Evolutionary conservation across 306 rosid genomes (phyloP).

Genomic region (Cajanus cajan): DNA sequence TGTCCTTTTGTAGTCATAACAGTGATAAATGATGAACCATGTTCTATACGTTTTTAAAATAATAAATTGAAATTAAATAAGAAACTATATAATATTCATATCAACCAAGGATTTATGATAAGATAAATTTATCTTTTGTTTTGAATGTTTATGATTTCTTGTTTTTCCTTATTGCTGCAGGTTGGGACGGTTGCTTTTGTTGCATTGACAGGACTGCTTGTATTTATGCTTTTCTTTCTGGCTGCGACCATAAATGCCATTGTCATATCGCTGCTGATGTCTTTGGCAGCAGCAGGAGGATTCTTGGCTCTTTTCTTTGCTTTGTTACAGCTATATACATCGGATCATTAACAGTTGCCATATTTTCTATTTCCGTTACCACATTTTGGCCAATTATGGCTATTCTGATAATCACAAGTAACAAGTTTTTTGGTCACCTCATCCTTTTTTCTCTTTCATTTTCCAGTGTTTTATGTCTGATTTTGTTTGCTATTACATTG

Average conservation of each 20-base stretch:
- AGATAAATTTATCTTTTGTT: neutral
- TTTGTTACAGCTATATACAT: slow-evolving; percentile 64
- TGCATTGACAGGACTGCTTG: slow-evolving; percentile 74
- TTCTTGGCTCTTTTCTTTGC: slow-evolving; percentile 91
- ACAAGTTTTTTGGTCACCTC: slow-evolving; percentile 10
- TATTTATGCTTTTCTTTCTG: slow-evolving; percentile 81
- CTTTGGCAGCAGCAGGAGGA: slow-evolving; percentile 93
- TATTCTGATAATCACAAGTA: slow-evolving; percentile 73
- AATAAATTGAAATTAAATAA: neutral
- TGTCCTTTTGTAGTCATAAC: neutral
- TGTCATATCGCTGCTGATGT: slow-evolving; percentile 61
- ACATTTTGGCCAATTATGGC: slow-evolving; percentile 63
- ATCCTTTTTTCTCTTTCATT: slow-evolving; percentile 20
- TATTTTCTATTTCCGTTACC: slow-evolving; percentile 56
- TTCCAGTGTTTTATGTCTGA: neutral
- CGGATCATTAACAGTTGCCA: slow-evolving; percentile 78
- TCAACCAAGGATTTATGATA: slow-evolving; percentile 10
- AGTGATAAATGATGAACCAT: neutral
- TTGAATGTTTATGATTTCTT: slow-evolving; percentile 5
- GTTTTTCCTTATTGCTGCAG: slow-evolving; percentile 45
- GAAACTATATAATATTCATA: neutral
- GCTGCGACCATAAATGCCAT: slow-evolving; percentile 81
- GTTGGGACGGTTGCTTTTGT: slow-evolving; percentile 66
- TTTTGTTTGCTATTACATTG: slow-evolving; percentile 18
- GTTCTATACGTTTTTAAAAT: neutral